Base-by-base conservation (phyloP, 495 filamentous ascomycete genomes). In the Aspergillus cristatus region DNA sequence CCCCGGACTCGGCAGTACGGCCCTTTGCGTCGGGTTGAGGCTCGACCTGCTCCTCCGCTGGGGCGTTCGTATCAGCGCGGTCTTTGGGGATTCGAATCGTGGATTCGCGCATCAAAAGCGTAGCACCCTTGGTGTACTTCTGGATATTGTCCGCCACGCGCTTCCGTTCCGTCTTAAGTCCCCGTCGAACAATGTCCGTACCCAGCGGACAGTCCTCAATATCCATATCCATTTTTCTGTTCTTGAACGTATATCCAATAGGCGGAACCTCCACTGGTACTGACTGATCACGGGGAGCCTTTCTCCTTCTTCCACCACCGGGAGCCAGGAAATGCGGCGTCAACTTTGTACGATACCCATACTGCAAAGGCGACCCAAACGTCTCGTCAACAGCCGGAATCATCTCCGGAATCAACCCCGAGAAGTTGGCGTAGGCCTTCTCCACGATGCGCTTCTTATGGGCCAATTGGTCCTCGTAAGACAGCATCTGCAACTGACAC, bases 131-230 rank as follows among this genome's bases (percentile, higher is more conserved):
- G 35, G 68, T 78, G 62, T 84, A 97, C 11, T 74, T 78, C 6
- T 63, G 55, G 38, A 89, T 71, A 39, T 93, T 81, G 14, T 74
- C 63, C 0, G 66, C 64, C 39, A 96, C 79, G 32, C 79, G 71
- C 45, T 71, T 70, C 17, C 91, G 69, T 63, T 94, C 87, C 2
- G 58, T 68, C 48, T 70, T 79, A 51, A 95, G 70, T 1, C 89
- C 91, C 37, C 68, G 63, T 24, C 84, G 71, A 15, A 98, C 78
- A 17, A 80, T 79, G 28, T 88, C 81, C 5, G 91, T 97, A 17
- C 84, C 91, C 46, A 98, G 87, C 4, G 91, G 91, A 50, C 91
- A 98, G 52, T 98, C 91, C 54, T 98, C 91, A 39, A 98, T 95
- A 57, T 98, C 91, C 35, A 98, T 58, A 12, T 85, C 83, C 31